Conservation (phyloP, 2,329 filamentous ascomycete genomes). For the Claviceps monticola region DNA sequence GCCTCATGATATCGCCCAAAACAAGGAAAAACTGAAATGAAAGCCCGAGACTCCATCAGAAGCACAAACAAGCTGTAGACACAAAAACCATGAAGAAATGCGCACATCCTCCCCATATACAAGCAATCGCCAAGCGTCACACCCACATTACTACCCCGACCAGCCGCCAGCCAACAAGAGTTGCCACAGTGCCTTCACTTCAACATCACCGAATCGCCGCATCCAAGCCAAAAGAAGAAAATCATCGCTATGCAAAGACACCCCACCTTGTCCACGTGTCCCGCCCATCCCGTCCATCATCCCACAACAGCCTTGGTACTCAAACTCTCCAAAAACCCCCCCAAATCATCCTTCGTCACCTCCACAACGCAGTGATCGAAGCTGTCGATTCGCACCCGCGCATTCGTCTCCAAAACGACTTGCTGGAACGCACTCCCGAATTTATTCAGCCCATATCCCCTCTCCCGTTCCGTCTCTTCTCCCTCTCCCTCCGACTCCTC, state of each 20-base stretch:
- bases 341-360: constrained; percentile 90
- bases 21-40: too few relatives aligned
- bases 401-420: constrained; percentile 81
- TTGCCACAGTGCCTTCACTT: too few relatives aligned
- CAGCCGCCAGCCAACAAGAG: too few relatives aligned
- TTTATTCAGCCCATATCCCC: constrained; percentile 66
- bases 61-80: too few relatives aligned
- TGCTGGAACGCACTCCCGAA: constrained; percentile 95
- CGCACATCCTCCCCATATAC: too few relatives aligned
- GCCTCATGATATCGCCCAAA: too few relatives aligned
- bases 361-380: constrained; percentile 97
- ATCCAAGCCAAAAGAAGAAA: too few relatives aligned
- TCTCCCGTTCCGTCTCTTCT: constrained; percentile 37
- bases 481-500: constrained; percentile 40
- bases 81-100: too few relatives aligned
- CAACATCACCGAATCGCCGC: too few relatives aligned
- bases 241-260: background rate
- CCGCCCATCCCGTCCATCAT: background rate
- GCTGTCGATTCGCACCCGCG: constrained; percentile 81
- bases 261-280: too few relatives aligned
- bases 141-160: background rate
- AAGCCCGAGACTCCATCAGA: too few relatives aligned
- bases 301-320: constrained; percentile 80
- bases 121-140: background rate
- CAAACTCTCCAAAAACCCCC: constrained; percentile 77